Conservation (phyloP, 1,139 yeast species). For the Yamadazyma triangularis region DNA sequence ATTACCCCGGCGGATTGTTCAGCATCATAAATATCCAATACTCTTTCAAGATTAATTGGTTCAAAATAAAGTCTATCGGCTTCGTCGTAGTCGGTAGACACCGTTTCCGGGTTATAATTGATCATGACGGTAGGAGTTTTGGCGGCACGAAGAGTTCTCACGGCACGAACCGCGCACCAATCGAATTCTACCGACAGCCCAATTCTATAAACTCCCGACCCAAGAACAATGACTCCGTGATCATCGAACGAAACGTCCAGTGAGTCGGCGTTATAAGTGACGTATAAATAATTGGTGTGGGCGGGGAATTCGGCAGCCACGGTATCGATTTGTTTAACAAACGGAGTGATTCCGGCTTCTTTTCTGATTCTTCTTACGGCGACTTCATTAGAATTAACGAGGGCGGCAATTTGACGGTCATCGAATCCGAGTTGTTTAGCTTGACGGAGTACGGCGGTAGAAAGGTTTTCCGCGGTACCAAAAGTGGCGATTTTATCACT, state of each 20-base stretch:
- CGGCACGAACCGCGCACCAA: slow-evolving; percentile 96
- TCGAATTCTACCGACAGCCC: slow-evolving; percentile 95
- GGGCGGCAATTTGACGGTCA: slow-evolving; percentile 93
- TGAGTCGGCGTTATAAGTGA: slow-evolving; percentile 91
- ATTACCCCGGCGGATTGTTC: slow-evolving; percentile 92
- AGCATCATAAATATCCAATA: slow-evolving; percentile 89
- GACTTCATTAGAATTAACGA: slow-evolving; percentile 85
- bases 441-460: slow-evolving; percentile 59
- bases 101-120: slow-evolving; percentile 98
- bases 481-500: slow-evolving; percentile 59
- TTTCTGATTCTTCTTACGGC: slow-evolving; percentile 89
- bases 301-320: slow-evolving; percentile 99
- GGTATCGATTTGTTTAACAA: slow-evolving; percentile 96
- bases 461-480: slow-evolving; percentile 58
- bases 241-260: slow-evolving; percentile 83
- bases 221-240: slow-evolving; percentile 84
- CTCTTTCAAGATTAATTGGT: slow-evolving; percentile 92
- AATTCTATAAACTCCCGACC: slow-evolving; percentile 92
- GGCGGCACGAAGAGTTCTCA: slow-evolving; percentile 85
- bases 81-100: slow-evolving; percentile 96
- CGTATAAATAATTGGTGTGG: slow-evolving; percentile 87
- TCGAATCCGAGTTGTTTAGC: slow-evolving; percentile 98
- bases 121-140: slow-evolving; percentile 93
- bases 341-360: slow-evolving; percentile 84
- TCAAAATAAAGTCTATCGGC: slow-evolving; percentile 97